These are phyloP conservation scores for Paramyrothecium roridum DNA, from an alignment of 2,329 filamentous ascomycete genomes.

Conservation along the genomic window DNA sequence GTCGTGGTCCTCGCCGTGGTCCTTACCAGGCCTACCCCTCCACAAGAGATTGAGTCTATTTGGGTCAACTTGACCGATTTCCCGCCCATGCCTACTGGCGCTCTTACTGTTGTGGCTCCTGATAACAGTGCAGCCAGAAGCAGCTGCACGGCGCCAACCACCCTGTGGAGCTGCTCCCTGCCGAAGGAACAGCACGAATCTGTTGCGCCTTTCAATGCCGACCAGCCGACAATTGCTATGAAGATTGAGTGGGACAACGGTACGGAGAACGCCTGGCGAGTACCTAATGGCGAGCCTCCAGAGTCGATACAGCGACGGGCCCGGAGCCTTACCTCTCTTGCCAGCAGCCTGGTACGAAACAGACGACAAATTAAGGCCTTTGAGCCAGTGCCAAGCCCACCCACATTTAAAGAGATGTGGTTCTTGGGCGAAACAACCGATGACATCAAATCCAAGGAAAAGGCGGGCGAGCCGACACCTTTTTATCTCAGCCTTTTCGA, in stretches of 20 bases:
- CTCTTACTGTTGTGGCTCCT: constrained; percentile 74
- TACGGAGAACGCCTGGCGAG: constrained; percentile 48
- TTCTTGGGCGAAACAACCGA: constrained; percentile 90
- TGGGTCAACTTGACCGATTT: constrained; percentile 88
- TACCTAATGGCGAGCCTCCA: constrained; percentile 34
- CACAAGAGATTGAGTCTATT: constrained; percentile 33
- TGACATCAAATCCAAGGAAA: constrained; percentile 59
- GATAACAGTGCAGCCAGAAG: constrained; percentile 61
- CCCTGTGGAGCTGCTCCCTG: constrained; percentile 82
- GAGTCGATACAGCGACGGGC: constrained; percentile 19
- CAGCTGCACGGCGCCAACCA: constrained; percentile 68
- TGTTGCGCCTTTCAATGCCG: constrained; percentile 58
- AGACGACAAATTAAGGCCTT: constrained; percentile 7
- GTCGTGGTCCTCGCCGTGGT: constrained; percentile 56
- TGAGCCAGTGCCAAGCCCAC: constrained; percentile 51
- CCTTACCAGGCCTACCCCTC: constrained; percentile 32
- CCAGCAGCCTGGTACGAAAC: constrained; percentile 15
- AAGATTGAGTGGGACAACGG: constrained; percentile 72
- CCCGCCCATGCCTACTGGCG: constrained; percentile 80
- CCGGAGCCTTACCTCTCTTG: constrained; percentile 17
- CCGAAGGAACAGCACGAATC: constrained; percentile 72
- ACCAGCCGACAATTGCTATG: constrained; percentile 76
- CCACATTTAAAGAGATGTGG: constrained; percentile 65
- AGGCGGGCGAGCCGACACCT: constrained; percentile 81
- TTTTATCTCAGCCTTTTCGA: constrained; percentile 78